Evolutionary conservation across 148 eudicot genomes (phyloP).

Genomic region (Chenopodium album): DNA sequence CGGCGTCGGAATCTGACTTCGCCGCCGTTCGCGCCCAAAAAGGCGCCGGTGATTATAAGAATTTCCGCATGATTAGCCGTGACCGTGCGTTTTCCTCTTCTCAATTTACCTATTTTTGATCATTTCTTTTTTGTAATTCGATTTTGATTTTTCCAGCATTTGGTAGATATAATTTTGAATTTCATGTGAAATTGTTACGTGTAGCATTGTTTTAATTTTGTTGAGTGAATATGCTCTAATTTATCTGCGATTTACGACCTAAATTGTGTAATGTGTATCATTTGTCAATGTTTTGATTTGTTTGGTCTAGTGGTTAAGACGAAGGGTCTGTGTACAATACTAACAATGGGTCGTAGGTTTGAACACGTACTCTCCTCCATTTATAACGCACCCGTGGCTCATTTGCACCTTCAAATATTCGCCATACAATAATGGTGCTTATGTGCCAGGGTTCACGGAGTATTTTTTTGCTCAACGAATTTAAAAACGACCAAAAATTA

Average conservation of each 20-base stretch:
- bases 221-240: not conserved
- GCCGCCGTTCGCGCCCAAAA: constrained; percentile 35
- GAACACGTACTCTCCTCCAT: too few relatives aligned
- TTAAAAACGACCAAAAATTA: too few relatives aligned
- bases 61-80: constrained; percentile 72
- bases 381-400: too few relatives aligned
- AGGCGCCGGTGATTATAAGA: constrained; percentile 47
- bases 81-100: constrained; percentile 49
- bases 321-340: too few relatives aligned
- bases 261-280: too few relatives aligned
- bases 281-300: too few relatives aligned
- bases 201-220: not conserved
- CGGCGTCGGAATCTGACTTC: constrained; percentile 68
- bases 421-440: too few relatives aligned
- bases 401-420: too few relatives aligned
- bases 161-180: not conserved
- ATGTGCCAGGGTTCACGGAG: too few relatives aligned
- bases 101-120: not conserved
- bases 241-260: not conserved
- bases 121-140: not conserved
- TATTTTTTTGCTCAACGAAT: too few relatives aligned
- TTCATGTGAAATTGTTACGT: not conserved
- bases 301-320: too few relatives aligned
- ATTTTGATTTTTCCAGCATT: not conserved
- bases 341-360: too few relatives aligned